Conservation (phyloP, 2,329 filamentous ascomycete genomes). For the Paramyrothecium sp. region DNA sequence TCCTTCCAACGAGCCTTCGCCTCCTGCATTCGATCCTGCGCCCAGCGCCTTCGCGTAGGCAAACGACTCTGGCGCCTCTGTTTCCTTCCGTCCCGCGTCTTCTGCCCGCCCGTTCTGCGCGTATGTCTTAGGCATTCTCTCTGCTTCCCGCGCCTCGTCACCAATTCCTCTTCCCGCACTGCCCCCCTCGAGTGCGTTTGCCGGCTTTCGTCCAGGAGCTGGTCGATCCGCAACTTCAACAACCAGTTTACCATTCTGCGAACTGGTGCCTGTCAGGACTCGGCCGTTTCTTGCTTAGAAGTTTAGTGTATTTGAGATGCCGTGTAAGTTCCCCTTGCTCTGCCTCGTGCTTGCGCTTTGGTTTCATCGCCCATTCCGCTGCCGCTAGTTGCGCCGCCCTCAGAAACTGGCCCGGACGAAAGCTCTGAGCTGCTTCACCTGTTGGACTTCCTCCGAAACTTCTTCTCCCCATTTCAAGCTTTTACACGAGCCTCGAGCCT, state of each 20-base stretch:
- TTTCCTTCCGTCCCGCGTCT: not conserved
- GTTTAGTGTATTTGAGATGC: constrained; percentile 23
- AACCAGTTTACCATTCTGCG: not conserved
- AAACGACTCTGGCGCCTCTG: not conserved
- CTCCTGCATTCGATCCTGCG: not conserved
- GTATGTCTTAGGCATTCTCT: not conserved
- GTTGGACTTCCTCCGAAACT: not conserved
- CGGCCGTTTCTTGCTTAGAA: not conserved
- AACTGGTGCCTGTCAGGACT: not conserved
- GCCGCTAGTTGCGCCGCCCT: not conserved
- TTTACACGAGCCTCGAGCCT: not conserved
- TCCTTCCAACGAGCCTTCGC: not conserved
- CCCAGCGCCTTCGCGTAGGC: not conserved
- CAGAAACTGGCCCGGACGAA: not conserved
- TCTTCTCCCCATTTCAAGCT: not conserved
- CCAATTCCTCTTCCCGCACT: too few relatives aligned
- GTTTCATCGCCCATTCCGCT: not conserved
- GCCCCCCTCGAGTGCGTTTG: too few relatives aligned
- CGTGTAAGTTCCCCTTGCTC: constrained; percentile 29
- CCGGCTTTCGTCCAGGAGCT: too few relatives aligned
- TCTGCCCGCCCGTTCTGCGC: not conserved
- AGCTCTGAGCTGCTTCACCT: not conserved
- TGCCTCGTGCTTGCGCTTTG: constrained; percentile 7
- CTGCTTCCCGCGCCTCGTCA: too few relatives aligned
- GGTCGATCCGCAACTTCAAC: not conserved